Evolutionary conservation across 1,284 basidiomycete genomes (phyloP).

Genomic region (Ustilago trichophora): DNA sequence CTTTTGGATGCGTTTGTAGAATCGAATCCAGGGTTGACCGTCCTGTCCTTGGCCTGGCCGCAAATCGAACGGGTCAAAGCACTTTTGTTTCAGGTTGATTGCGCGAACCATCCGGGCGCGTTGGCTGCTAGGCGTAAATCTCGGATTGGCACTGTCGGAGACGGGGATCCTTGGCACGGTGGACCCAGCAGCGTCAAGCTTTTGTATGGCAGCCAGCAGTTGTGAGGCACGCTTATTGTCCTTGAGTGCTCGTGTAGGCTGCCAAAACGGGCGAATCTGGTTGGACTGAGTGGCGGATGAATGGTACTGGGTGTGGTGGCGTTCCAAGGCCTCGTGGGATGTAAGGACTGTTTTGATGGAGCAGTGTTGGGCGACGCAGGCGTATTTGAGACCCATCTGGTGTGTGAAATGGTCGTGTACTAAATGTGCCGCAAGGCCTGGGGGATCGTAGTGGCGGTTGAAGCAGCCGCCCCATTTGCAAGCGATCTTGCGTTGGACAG

Average conservation of each 20-base stretch:
- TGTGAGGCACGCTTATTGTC: neutral
- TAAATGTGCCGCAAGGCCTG: constrained; percentile 20
- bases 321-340: constrained; percentile 7
- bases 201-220: constrained; percentile 3
- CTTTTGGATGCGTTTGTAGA: constrained; percentile 10
- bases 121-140: neutral
- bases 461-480: constrained; percentile 33
- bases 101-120: neutral
- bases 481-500: constrained; percentile 1
- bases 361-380: constrained; percentile 19
- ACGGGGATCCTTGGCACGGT: constrained; percentile 1
- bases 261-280: constrained; percentile 12
- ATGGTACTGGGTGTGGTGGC: constrained; percentile 22
- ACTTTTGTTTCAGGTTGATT: constrained; percentile 1
- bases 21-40: constrained; percentile 11
- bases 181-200: neutral
- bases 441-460: constrained; percentile 25
- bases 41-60: constrained; percentile 9
- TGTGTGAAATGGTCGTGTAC: constrained; percentile 28
- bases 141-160: constrained; percentile 9
- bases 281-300: neutral
- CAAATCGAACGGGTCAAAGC: constrained; percentile 6
- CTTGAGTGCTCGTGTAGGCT: neutral
- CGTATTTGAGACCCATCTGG: constrained; percentile 28
- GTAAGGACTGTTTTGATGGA: constrained; percentile 9